These are phyloP conservation scores for Jacaranda mimosifolia DNA, from an alignment of 257 asterid genomes.

Conservation along the genomic window DNA sequence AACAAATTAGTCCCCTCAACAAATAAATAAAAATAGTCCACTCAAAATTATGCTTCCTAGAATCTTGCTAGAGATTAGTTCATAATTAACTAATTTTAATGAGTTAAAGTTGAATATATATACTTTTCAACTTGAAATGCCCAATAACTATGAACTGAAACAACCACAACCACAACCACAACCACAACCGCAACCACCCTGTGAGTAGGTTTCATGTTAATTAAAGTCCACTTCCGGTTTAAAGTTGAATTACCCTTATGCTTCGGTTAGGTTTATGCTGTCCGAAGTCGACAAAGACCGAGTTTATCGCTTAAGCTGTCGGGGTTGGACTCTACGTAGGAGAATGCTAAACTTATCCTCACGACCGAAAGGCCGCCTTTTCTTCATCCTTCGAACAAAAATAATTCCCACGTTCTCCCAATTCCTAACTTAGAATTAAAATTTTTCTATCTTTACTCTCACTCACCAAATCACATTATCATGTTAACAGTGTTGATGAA, in stretches of 20 bases:
- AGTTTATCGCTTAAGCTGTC: conserved; percentile 50
- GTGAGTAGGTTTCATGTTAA: not conserved
- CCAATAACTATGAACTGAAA: too few species aligned
- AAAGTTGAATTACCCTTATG: not conserved
- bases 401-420: conserved; percentile 60
- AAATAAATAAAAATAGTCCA: too few species aligned
- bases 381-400: conserved; percentile 28
- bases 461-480: conserved; percentile 37
- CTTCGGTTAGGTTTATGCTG: conserved; percentile 40
- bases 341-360: conserved; percentile 45
- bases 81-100: too few species aligned
- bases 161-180: too few species aligned
- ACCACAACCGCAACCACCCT: too few species aligned
- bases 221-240: conserved; percentile 2
- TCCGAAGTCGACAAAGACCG: conserved; percentile 42
- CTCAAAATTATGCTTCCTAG: too few species aligned
- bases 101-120: too few species aligned
- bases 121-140: too few species aligned
- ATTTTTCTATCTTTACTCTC: not conserved
- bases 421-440: conserved; percentile 14
- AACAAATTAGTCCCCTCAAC: too few species aligned
- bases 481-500: conserved; percentile 31
- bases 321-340: conserved; percentile 40
- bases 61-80: too few species aligned
- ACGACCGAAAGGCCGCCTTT: conserved; percentile 55